Base-by-base conservation (phyloP, 2,329 filamentous ascomycete species). In the Cladosporium sp. region DNA sequence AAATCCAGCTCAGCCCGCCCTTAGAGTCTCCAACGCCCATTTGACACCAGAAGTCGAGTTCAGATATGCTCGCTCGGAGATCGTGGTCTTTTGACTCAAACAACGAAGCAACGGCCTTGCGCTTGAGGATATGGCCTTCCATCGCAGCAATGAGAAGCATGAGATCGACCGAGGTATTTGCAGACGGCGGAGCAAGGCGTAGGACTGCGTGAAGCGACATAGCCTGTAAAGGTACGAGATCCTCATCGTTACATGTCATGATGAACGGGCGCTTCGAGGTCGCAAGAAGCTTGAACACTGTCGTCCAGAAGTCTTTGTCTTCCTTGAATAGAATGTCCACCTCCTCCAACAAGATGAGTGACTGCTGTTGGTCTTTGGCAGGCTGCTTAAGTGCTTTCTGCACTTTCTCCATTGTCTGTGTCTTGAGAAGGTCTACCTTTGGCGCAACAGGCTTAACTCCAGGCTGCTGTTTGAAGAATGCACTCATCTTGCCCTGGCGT, bases 31-130 rank as follows among this genome's bases (percentile, higher is more conserved):
- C 95, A 8, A 99, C 83, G 0, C 86, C 89, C 70, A 97, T 90
- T 66, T 99, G 93, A 66, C 95, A 99, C 92, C 92, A 99, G 65
- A 95, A 93, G 65, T 95, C 85, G 22, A 99, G 78, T 54, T 97
- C 90, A 50, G 80, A 84, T 43, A 99, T 82, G 2, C 86, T 84
- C 18, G 85, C 89, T 49, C 93, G 84, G 11, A 99, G 72, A 65
- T 99, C 93, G 22, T 78, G 70, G 2, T 77, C 67, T 47, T 87
- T 85, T 12, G 82, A 81, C 47, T 78, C 74, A 62, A 90, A 96
- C 2, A 99, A 76, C 6, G 80, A 73, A 45, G 78, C 75, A 0
- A 95, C 78, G 0, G 88, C 82, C 20, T 80, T 67, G 36, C 89
- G 80, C 34, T 77, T 70, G 11, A 99, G 72, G 1, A 88, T 71